Base-by-base conservation (phyloP, 2,329 filamentous ascomycete genomes). In the Colletotrichum aenigma region DNA sequence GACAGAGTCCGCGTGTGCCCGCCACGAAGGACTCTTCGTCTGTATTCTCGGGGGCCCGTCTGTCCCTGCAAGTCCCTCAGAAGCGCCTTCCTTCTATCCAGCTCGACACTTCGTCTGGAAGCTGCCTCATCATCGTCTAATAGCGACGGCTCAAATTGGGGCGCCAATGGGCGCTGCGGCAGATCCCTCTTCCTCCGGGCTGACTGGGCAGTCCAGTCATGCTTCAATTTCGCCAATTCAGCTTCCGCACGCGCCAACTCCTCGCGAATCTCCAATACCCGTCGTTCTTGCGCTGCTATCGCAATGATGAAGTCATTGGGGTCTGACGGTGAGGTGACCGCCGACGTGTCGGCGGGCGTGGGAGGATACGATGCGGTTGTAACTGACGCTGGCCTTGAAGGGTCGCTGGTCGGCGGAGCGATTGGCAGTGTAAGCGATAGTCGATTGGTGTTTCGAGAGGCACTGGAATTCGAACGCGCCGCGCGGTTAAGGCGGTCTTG, bases 261-360 rank as follows among this genome's bases (percentile, higher is more conserved):
- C 83, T 99, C 97, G 75, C 93, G 94, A 68, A 99, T 88, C 85
- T 98, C 97, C 73, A 99, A 87, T 3, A 99, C 96, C 78, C 92
- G 93, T 73, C 97, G 91, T 86, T 99, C 97, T 85, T 98, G 96
- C 16, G 95, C 93, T 60, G 97, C 97, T 80, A 99, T 94, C 73
- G 96, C 94, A 76, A 95, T 96, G 78, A 99, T 93, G 80, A 98
- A 94, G 66, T 93, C 89, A 80, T 89, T 90, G 67, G 91, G 87
- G 76, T 93, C 91, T 48, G 87, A 84, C 2, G 89, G 89, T 2
- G 87, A 87, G 55, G 83, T 80, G 32, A 87, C 71, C 9, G 79
- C 82, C 1, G 87, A 85, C 4, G 85, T 84, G 62, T 91, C 87
- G 56, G 85, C 80, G 3, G 91, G 89, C 2, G 91, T 91, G 13